phyloP scores from a whole-genome alignment of 129 eudicot genomes.

The Centaurea solstitialis region DNA sequence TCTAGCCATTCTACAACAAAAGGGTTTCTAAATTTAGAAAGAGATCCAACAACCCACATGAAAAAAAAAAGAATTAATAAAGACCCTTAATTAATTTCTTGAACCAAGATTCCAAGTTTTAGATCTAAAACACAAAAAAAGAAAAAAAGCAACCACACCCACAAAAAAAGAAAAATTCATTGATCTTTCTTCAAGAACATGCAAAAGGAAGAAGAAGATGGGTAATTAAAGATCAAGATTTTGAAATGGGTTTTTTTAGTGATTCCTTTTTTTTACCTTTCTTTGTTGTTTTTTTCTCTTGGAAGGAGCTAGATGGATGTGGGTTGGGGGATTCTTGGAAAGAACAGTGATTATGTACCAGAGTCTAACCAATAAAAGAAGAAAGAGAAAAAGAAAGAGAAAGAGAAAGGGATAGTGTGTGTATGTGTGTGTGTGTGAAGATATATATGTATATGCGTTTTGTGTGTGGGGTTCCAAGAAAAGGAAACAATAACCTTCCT shows the following conservation, averaged over 20 bases:
- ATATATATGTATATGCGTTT: neutral
- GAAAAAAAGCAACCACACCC: no score
- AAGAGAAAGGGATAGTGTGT: neutral
- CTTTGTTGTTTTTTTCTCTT: neutral
- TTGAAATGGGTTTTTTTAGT: neutral
- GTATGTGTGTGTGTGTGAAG: neutral
- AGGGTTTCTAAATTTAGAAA: slow-evolving; percentile 9
- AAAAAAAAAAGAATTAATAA: neutral
- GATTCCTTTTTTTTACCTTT: slow-evolving; percentile 13
- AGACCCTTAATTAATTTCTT: neutral
- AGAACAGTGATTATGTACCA: slow-evolving; percentile 16
- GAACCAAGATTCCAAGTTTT: slow-evolving; percentile 14
- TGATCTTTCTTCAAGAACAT: slow-evolving; percentile 25
- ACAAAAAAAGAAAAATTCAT: no score
- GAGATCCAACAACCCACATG: neutral
- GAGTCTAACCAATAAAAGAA: slow-evolving; percentile 19
- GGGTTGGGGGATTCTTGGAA: slow-evolving; percentile 21
- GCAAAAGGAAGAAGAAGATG: neutral
- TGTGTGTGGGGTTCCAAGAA: slow-evolving; percentile 39
- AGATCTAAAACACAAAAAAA: slow-evolving; percentile 30
- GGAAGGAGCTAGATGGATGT: slow-evolving; percentile 29
- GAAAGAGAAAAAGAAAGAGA: slow-evolving; percentile 6
- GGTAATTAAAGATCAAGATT: slow-evolving; percentile 17
- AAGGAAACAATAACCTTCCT: slow-evolving; percentile 41
- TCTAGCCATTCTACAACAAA: slow-evolving; percentile 47